Evolutionary conservation across 139 green algal species (phyloP).

Genomic region (Picochlorum sp.): DNA sequence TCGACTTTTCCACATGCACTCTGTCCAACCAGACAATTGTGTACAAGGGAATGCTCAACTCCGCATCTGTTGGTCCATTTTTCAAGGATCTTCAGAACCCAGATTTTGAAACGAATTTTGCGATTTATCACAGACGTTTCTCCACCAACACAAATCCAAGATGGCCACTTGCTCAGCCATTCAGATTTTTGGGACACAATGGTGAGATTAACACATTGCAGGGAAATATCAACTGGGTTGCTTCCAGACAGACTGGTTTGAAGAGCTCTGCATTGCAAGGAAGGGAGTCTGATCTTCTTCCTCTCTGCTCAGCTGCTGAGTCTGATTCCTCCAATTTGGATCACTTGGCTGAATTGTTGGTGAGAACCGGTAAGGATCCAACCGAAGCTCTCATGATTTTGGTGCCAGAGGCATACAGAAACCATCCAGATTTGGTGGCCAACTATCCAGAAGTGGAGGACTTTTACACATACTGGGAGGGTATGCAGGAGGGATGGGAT

Average conservation of each 20-base stretch:
- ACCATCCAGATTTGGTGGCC: constrained; percentile 72
- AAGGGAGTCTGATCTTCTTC: constrained; percentile 81
- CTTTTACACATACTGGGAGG: constrained; percentile 96
- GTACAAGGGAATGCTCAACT: constrained; percentile 80
- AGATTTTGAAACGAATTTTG: constrained; percentile 77
- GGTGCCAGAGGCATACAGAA: constrained; percentile 89
- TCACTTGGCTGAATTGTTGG: constrained; percentile 85
- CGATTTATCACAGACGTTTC: constrained; percentile 98
- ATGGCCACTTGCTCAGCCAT: constrained; percentile 98
- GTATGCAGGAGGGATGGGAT: constrained; percentile 98
- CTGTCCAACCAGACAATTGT: constrained; percentile 85
- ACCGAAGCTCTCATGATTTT: constrained; percentile 91
- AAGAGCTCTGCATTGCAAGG: constrained; percentile 79
- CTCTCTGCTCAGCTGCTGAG: constrained; percentile 65
- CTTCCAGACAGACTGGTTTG: constrained; percentile 80
- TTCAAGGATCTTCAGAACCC: constrained; percentile 86
- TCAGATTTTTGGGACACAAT: constrained; percentile 98
- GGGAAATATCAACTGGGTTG: constrained; percentile 99
- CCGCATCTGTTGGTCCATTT: constrained; percentile 68
- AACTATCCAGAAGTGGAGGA: constrained; percentile 87
- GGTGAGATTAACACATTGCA: constrained; percentile 99
- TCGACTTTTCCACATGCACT: constrained; percentile 87
- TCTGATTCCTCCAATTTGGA: constrained; percentile 97
- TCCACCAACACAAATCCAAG: constrained; percentile 98
- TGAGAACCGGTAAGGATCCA: constrained; percentile 63